Conservation (phyloP, 169 alveolate genomes). For the Plasmodium coatneyi region DNA sequence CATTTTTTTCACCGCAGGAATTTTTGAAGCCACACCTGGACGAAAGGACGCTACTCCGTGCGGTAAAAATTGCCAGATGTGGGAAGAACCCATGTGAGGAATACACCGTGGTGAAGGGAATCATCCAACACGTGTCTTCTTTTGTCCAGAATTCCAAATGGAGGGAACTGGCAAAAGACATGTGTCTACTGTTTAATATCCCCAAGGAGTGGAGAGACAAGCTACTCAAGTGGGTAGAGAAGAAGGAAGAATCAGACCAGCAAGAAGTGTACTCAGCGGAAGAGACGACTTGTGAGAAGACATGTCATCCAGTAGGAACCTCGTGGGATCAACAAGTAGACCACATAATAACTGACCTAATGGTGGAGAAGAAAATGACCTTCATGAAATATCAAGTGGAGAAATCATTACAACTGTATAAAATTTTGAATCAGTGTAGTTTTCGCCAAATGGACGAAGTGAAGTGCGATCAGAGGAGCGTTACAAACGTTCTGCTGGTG, state of each 20-base stretch:
- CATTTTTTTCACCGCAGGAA: background rate
- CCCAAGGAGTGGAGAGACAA: background rate
- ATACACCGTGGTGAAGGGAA: background rate
- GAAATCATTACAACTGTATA: constrained; percentile 23
- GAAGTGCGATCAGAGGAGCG: background rate
- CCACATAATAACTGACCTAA: background rate
- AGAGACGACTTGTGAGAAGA: background rate
- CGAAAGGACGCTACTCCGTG: background rate
- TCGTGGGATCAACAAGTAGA: background rate
- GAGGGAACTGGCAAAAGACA: background rate
- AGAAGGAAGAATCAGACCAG: background rate
- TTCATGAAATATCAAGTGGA: constrained; percentile 39
- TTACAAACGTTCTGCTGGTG: constrained; percentile 17
- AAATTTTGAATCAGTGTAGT: background rate
- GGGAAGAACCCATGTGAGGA: constrained; percentile 1
- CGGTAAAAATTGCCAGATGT: background rate
- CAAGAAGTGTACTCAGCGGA: background rate
- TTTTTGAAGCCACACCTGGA: background rate
- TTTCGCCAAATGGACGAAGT: background rate
- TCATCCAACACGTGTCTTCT: background rate
- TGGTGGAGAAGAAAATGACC: constrained; percentile 7
- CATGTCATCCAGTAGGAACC: background rate
- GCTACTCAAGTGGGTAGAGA: constrained; percentile 11
- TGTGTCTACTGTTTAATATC: constrained; percentile 12
- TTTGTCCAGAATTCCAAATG: background rate